Conservation (phyloP, 1,139 yeast genomes). For the Candida sojae region DNA sequence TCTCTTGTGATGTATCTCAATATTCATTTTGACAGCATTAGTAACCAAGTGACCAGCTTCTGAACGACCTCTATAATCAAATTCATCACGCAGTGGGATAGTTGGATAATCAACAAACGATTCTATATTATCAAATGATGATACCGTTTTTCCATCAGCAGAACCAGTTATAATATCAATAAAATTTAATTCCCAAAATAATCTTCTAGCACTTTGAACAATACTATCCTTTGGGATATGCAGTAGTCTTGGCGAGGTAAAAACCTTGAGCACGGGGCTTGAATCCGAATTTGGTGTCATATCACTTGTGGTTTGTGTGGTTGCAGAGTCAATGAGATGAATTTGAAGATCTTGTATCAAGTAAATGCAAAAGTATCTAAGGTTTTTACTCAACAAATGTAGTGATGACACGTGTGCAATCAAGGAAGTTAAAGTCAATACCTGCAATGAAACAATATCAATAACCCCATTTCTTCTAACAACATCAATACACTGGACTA, state of each 20-base stretch:
- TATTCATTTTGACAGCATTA: slow-evolving; percentile 47
- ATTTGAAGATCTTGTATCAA: slow-evolving; percentile 35
- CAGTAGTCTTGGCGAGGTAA: slow-evolving; percentile 17
- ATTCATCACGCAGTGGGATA: slow-evolving; percentile 28
- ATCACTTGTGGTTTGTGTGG: not conserved
- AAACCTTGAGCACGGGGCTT: slow-evolving; percentile 5
- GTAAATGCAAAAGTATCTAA: slow-evolving; percentile 41
- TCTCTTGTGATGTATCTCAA: slow-evolving; percentile 38
- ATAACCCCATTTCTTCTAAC: slow-evolving; percentile 22
- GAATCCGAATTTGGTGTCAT: slow-evolving; percentile 11
- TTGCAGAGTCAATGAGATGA: slow-evolving; percentile 29
- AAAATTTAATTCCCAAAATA: slow-evolving; percentile 51
- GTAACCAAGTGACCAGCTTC: slow-evolving; percentile 49
- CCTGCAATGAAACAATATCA: slow-evolving; percentile 45
- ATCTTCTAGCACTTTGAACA: slow-evolving; percentile 40
- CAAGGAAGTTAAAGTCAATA: slow-evolving; percentile 36
- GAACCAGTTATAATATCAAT: slow-evolving; percentile 52
- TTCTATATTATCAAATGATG: slow-evolving; percentile 33
- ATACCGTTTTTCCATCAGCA: slow-evolving; percentile 50
- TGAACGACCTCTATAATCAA: slow-evolving; percentile 50
- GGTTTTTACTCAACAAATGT: slow-evolving; percentile 40
- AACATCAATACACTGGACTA: slow-evolving; percentile 33
- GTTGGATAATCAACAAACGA: slow-evolving; percentile 38
- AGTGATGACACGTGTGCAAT: slow-evolving; percentile 49
- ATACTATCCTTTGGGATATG: slow-evolving; percentile 18